Evolutionary conservation across 169 alveolate genomes (phyloP), one percentile per base, ranked within the genome.

Genomic region (Babesia caballi): DNA sequence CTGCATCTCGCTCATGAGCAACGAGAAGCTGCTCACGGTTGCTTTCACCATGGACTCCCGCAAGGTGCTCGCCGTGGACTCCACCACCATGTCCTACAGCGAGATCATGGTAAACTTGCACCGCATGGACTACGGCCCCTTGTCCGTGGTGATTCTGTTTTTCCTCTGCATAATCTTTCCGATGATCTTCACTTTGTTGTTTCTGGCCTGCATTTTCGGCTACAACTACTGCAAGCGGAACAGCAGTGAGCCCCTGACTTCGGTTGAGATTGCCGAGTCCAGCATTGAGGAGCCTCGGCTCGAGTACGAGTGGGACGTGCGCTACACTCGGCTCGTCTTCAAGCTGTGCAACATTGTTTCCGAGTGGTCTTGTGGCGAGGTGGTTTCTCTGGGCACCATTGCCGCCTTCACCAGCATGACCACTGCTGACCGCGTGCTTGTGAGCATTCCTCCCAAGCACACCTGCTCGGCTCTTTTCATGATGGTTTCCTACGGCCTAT

Each of bases 301-400:
- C 25, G 60, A 57, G 28, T 50, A 66, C 32, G 51, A 63, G 28
- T 58, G 53, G 74, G 56, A 52, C 27, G 72, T 69, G 3, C 32
- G 59, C 19, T 28, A 38, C 46, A 71, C 84, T 6, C 41, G 71
- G 25, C 63, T 59, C 36, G 35, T 81, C 4, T 72, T 81, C n/a
- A 65, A 65, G 33, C 2, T 61, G 15, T 69, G 81, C 44, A 69
- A 81, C 57, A 40, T 72, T 23, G 30, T 81, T 19, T 81, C 88
- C 14, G 88, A 81, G 47, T 81, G 88, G 88, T 69, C 88, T 8
- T 51, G 82, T 71, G 88, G 82, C 12, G 88, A 81, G 59, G 88
- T 81, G 19, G 41, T 81, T 3, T 6, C 85, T 5, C 66, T 81
- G 49, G 88, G 68, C 17, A 49, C 67, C 19, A 47, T 70, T 11